Evolutionary conservation across 345 rosid species (phyloP).

Genomic region (Pugionium dolabratum): DNA sequence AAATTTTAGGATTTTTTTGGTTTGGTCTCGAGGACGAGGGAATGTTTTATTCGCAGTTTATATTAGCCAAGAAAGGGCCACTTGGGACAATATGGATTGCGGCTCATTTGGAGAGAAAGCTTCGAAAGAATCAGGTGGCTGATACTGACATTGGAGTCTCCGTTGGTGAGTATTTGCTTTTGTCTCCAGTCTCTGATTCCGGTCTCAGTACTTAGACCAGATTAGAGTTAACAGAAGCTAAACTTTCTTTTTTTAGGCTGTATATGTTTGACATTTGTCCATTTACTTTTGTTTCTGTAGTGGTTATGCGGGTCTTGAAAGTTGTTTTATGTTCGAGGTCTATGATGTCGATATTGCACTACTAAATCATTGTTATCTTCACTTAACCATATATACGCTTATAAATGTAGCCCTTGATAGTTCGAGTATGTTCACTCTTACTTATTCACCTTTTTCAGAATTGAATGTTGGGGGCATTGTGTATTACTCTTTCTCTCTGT

Average conservation of each 20-base stretch:
- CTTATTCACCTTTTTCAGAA: neutral
- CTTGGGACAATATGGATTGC: constrained; percentile 99
- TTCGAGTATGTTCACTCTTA: neutral
- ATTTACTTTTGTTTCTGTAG: constrained; percentile 1
- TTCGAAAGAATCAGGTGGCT: constrained; percentile 98
- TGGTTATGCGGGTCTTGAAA: constrained; percentile 12
- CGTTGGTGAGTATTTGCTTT: constrained; percentile 66
- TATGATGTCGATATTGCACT: neutral
- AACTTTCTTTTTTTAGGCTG: too few relatives aligned
- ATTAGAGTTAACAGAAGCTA: neutral
- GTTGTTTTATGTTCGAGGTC: neutral
- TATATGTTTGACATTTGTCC: neutral
- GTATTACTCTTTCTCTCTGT: neutral
- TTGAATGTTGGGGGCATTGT: neutral
- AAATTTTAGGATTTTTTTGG: constrained; percentile 35
- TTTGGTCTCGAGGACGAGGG: constrained; percentile 36
- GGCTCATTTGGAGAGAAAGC: constrained; percentile 99
- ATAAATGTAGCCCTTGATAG: neutral
- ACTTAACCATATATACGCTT: neutral
- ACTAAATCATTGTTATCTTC: neutral
- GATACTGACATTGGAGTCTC: constrained; percentile 99
- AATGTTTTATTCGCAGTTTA: constrained; percentile 99
- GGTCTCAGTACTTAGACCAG: neutral
- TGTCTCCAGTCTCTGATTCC: neutral
- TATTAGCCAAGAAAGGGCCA: constrained; percentile 99